Evolutionary conservation across 257 asterid species (phyloP).

Genomic region (Buddleja alternifolia): DNA sequence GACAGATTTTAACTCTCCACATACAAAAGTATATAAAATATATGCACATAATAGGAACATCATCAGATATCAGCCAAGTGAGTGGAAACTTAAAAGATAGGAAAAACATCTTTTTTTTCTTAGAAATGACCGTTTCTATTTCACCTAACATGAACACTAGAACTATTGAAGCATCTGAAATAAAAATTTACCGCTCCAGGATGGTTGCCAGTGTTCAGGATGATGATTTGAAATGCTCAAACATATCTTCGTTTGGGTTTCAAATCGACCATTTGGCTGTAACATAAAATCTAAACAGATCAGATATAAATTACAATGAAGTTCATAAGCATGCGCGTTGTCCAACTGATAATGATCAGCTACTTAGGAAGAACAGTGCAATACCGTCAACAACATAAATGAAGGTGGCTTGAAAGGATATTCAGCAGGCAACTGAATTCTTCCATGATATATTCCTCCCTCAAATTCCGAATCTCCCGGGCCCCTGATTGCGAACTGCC

Average conservation of each 20-base stretch:
- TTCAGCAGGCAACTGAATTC: conserved; percentile 88
- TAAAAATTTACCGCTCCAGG: conserved; percentile 67
- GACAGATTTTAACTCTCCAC: conserved; percentile 6
- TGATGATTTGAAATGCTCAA: conserved; percentile 83
- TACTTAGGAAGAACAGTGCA: neutral
- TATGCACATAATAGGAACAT: neutral
- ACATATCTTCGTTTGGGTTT: conserved; percentile 78
- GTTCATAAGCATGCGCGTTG: neutral
- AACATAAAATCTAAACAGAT: neutral
- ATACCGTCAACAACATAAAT: conserved; percentile 80
- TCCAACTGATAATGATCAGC: neutral
- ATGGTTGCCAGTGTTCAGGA: conserved; percentile 89
- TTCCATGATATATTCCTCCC: conserved; percentile 76
- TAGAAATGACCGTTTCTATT: neutral
- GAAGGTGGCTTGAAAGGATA: conserved; percentile 96
- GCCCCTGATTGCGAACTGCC: conserved; percentile 81
- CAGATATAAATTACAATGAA: neutral
- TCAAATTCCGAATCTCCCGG: conserved; percentile 68
- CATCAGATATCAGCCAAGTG: neutral
- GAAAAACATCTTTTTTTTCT: neutral
- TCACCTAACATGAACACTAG: neutral
- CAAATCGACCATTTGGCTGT: conserved; percentile 83
- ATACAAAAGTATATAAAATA: neutral
- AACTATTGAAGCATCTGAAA: neutral
- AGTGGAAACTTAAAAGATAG: neutral